These are phyloP conservation scores for Coemansia sp. DNA, from an alignment of 192 early-diverging fungal species.

Conservation along the genomic window DNA sequence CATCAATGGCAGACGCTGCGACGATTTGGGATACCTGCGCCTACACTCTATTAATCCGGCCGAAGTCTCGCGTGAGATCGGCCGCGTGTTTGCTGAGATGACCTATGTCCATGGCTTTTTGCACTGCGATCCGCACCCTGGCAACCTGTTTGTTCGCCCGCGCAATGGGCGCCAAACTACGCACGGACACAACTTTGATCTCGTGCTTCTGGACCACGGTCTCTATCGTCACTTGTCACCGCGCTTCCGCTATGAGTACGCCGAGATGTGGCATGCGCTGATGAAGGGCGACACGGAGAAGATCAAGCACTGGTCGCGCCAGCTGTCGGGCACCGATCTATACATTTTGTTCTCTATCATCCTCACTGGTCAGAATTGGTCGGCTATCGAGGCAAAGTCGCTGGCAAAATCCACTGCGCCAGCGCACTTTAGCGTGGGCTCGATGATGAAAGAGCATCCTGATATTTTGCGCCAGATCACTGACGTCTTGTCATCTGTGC, in stretches of 20 bases:
- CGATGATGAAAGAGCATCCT: slow-evolving; percentile 61
- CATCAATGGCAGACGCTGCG: slow-evolving; percentile 72
- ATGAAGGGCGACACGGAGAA: slow-evolving; percentile 75
- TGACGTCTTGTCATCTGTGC: slow-evolving; percentile 80
- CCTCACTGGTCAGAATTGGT: slow-evolving; percentile 86
- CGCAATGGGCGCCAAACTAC: slow-evolving; percentile 33
- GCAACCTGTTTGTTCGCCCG: slow-evolving; percentile 80
- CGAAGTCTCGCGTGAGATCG: slow-evolving; percentile 75
- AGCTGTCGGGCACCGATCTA: slow-evolving; percentile 73
- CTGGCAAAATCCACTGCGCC: slow-evolving; percentile 50
- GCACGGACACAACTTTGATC: slow-evolving; percentile 79
- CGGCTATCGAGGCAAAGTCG: slow-evolving; percentile 59
- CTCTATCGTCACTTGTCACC: slow-evolving; percentile 78
- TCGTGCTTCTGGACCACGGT: slow-evolving; percentile 88
- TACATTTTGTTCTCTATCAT: slow-evolving; percentile 88
- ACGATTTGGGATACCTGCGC: slow-evolving; percentile 72
- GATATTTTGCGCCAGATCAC: slow-evolving; percentile 75
- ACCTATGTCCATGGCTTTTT: slow-evolving; percentile 83
- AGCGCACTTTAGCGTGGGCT: slow-evolving; percentile 54
- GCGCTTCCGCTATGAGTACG: slow-evolving; percentile 80
- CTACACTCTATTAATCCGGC: slow-evolving; percentile 73
- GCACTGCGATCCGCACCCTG: slow-evolving; percentile 95
- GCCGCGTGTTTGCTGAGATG: slow-evolving; percentile 84
- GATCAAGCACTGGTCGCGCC: slow-evolving; percentile 68
- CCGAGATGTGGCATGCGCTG: slow-evolving; percentile 84